These are phyloP conservation scores for Paramecium tetraurelia DNA, from an alignment of 73 alveolate genomes.

Conservation along the genomic window DNA sequence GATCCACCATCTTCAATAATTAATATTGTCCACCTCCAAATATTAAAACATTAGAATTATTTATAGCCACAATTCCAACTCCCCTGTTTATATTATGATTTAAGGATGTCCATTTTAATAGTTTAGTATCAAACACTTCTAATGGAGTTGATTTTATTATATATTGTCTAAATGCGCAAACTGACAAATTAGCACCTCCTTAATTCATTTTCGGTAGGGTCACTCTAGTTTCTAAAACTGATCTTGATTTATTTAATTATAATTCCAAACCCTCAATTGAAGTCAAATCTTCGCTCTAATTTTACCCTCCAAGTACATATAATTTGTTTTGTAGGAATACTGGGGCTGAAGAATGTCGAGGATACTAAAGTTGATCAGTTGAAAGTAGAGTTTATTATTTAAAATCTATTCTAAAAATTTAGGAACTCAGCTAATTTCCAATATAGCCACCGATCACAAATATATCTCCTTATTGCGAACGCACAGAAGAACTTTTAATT, in stretches of 20 bases:
- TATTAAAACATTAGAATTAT: neutral
- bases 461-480: constrained; percentile 21
- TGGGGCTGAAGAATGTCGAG: constrained; percentile 6
- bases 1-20: neutral
- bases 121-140: constrained; percentile 22
- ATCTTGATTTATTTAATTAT: neutral
- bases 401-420: neutral
- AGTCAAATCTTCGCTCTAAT: neutral
- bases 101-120: neutral
- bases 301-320: constrained; percentile 16
- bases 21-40: constrained; percentile 27
- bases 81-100: neutral
- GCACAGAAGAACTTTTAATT: neutral
- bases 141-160: constrained; percentile 3
- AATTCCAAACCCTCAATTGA: neutral
- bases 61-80: neutral
- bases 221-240: neutral
- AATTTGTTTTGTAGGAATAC: neutral
- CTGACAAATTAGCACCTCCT: constrained; percentile 13
- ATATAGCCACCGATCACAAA: constrained; percentile 12
- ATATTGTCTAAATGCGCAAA: constrained; percentile 29
- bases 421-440: neutral
- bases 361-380: neutral
- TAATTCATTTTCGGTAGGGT: constrained; percentile 6
- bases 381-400: neutral